These are phyloP conservation scores for Candida tetrigidarum DNA, from an alignment of 1,139 yeast species.

Conservation along the genomic window DNA sequence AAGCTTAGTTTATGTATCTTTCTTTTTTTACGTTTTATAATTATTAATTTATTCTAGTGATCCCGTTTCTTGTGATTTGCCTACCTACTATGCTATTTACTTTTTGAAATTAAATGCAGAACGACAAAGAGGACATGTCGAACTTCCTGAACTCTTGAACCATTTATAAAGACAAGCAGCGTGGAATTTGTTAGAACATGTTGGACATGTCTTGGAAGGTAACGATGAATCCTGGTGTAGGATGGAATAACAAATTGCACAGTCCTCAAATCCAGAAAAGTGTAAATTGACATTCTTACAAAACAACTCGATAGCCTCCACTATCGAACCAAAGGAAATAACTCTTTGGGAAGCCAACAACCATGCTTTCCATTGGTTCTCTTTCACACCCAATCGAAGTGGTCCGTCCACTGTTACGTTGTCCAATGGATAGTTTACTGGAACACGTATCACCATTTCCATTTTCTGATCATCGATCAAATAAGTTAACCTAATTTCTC, in stretches of 20 bases:
- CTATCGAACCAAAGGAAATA: conserved; percentile 75
- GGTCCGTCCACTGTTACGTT: conserved; percentile 69
- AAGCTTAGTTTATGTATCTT: not conserved
- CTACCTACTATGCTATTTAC: too few species aligned
- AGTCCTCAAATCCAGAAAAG: conserved; percentile 92
- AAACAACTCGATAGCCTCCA: conserved; percentile 82
- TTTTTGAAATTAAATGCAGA: conserved; percentile 63
- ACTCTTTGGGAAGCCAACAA: conserved; percentile 86
- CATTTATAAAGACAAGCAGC: conserved; percentile 97
- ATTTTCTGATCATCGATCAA: conserved; percentile 87
- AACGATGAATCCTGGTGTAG: conserved; percentile 89
- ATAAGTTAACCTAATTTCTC: conserved; percentile 76
- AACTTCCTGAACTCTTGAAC: conserved; percentile 93
- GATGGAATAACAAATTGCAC: conserved; percentile 95
- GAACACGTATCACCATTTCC: conserved; percentile 67
- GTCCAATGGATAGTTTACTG: conserved; percentile 35
- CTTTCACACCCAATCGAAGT: conserved; percentile 85
- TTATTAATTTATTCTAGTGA: not conserved
- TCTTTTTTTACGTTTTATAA: not conserved
- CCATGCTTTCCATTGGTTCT: conserved; percentile 97
- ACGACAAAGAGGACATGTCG: conserved; percentile 95
- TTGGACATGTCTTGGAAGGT: conserved; percentile 86
- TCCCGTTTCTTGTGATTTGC: too few species aligned
- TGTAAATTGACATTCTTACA: conserved; percentile 80
- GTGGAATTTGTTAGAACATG: conserved; percentile 94